Evolutionary conservation across 768 basidiomycete species (phyloP).

Genomic region (Fomitopsis serialis): DNA sequence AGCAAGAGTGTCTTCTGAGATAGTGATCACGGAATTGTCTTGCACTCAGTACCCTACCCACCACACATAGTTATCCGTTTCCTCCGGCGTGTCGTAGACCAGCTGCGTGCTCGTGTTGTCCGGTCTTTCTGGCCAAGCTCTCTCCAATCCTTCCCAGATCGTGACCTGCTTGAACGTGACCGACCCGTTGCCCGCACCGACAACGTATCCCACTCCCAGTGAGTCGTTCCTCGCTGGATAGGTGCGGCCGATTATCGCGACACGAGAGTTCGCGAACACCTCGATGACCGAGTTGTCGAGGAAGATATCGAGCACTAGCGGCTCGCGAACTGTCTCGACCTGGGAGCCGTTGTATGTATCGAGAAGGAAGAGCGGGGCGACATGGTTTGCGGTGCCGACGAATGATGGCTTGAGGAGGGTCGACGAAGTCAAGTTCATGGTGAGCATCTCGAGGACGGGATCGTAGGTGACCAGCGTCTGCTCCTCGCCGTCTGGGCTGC

Average conservation of each 20-base stretch:
- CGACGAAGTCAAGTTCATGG: neutral
- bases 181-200: neutral
- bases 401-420: neutral
- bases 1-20: too few relatives aligned
- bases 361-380: neutral
- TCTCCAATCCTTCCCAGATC: neutral
- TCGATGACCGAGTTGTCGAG: neutral
- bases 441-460: neutral
- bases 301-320: neutral
- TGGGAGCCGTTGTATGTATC: neutral
- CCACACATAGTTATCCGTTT: neutral
- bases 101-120: neutral
- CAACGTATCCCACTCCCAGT: neutral
- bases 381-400: neutral
- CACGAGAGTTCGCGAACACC: neutral
- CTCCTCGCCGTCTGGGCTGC: neutral
- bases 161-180: neutral
- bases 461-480: neutral
- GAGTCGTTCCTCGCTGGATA: neutral
- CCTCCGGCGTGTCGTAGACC: neutral
- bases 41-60: neutral
- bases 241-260: neutral
- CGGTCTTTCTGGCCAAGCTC: neutral
- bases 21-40: too few relatives aligned
- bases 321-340: neutral